phyloP scores from a whole-genome alignment of 2,329 filamentous ascomycete genomes.

The Geosmithia morbida region DNA sequence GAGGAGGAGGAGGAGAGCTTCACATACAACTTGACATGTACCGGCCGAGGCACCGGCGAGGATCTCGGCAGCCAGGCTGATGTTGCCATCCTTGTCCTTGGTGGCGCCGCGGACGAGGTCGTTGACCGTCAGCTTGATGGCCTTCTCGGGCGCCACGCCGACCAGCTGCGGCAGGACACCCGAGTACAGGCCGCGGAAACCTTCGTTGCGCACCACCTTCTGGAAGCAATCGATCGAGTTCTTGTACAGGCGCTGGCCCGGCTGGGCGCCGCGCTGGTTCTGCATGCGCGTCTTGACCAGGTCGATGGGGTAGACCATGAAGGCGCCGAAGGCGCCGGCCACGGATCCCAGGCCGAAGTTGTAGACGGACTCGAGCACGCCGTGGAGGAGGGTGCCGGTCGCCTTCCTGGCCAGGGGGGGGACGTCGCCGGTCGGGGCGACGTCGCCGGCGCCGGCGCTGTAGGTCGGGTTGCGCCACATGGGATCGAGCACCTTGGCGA shows the following conservation, averaged over 20 bases:
- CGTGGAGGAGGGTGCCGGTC: conserved; percentile 33
- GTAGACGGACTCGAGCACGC: conserved; percentile 57
- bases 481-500: conserved; percentile 87
- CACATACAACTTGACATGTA: conserved; percentile 89
- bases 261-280: conserved; percentile 75
- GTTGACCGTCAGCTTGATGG: conserved; percentile 97
- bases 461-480: conserved; percentile 63
- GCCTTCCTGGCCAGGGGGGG: conserved; percentile 7
- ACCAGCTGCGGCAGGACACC: conserved; percentile 91
- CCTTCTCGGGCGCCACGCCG: conserved; percentile 97
- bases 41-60: conserved; percentile 81
- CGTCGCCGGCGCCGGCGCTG: conserved; percentile 20
- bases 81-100: conserved; percentile 62
- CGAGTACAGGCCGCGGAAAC: conserved; percentile 78
- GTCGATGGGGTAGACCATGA: conserved; percentile 99
- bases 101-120: conserved; percentile 72
- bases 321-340: conserved; percentile 92
- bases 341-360: conserved; percentile 83
- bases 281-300: conserved; percentile 97
- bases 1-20: neutral
- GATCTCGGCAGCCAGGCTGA: conserved; percentile 59
- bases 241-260: conserved; percentile 84
- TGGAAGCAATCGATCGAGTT: conserved; percentile 92
- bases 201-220: conserved; percentile 90
- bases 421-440: conserved; percentile 24